Evolutionary conservation across 192 early-diverging fungal genomes (phyloP), one percentile per base, ranked within the genome.

Genomic region (Rhizophlyctis rosea): DNA sequence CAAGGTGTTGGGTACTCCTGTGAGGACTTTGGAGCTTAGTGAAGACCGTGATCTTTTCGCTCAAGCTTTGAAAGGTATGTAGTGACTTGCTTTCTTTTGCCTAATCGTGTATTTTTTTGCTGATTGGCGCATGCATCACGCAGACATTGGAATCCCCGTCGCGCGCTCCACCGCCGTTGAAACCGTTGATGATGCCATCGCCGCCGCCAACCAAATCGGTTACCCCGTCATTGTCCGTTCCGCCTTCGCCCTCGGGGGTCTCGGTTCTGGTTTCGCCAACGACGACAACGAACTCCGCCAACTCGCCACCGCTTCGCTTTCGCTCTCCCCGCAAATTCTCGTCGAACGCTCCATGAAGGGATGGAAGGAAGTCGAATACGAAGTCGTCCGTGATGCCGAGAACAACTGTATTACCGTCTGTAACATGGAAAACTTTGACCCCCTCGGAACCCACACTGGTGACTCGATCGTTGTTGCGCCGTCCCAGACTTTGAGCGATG

Each of bases 391-490:
- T 63, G 96, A 99, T 75, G 86, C 91, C 50, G 83, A 87, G 51
- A 86, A 99, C 76, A 99, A 99, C 80, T 99, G 96, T 75, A 94
- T 99, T 57, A 97, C 96, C 28, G 95, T 98, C 36, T 98, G 96
- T 76, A 98, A 98, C 83, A 98, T 97, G 94, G 94, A 98, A 75
- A 98, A 98, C 87, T 97, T 98, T 82, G 96, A 98, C 65, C 96
- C 96, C 25, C 87, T 98, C 34, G 94, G 96, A 25, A 91, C 92
- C 44, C 96, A 98, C 78, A 98, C 96, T 2, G 96, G 96, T 59
- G 96, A 98, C 73, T 95, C 93, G n/a, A 98, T 98, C 54, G 96
- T 98, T 9, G 93, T 98, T 27, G 96, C 96, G 4, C 96, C 96
- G 24, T 88, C 85, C 59, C 94, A 97, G 80, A 98, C 96, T n/a